Conservation (phyloP, 2,329 filamentous ascomycete species). For the Hymenoscyphus repandus region DNA sequence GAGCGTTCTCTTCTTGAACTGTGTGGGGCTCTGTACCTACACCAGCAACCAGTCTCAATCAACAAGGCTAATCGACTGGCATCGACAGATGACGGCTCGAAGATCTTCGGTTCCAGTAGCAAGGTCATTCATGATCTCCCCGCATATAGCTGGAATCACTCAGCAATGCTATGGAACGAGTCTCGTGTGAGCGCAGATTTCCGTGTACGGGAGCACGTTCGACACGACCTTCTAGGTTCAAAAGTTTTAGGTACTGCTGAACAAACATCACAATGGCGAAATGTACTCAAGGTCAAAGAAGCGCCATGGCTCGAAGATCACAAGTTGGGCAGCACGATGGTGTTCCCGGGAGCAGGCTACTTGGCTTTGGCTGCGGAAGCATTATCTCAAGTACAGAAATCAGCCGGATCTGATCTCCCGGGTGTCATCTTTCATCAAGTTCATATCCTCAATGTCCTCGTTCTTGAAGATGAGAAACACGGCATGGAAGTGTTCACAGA, state of each 20-base stretch:
- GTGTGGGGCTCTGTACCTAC: conserved; percentile 5
- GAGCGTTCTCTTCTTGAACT: conserved; percentile 4
- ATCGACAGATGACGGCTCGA: neutral
- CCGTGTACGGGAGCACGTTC: conserved; percentile 32
- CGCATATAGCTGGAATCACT: conserved; percentile 45
- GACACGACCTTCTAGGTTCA: conserved; percentile 36
- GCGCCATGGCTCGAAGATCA: conserved; percentile 39
- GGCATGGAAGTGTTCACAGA: conserved; percentile 11
- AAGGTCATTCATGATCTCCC: conserved; percentile 32
- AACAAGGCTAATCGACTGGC: conserved; percentile 3
- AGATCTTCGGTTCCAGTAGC: neutral
- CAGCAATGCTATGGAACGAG: conserved; percentile 45
- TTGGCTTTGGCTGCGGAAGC: conserved; percentile 43
- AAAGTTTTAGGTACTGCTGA: conserved; percentile 21
- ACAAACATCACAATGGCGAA: conserved; percentile 13
- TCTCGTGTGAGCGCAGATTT: conserved; percentile 41
- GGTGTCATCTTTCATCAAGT: conserved; percentile 4
- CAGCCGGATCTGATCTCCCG: neutral
- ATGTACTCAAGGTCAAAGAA: conserved; percentile 32
- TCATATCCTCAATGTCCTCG: conserved; percentile 5
- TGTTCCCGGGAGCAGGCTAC: conserved; percentile 31
- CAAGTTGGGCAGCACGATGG: conserved; percentile 40
- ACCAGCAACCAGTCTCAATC: conserved; percentile 6
- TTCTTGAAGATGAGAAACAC: conserved; percentile 2
- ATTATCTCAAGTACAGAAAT: conserved; percentile 24